These are phyloP conservation scores for Boletus rubroflammeus DNA, from an alignment of 768 basidiomycete species.

Conservation along the genomic window DNA sequence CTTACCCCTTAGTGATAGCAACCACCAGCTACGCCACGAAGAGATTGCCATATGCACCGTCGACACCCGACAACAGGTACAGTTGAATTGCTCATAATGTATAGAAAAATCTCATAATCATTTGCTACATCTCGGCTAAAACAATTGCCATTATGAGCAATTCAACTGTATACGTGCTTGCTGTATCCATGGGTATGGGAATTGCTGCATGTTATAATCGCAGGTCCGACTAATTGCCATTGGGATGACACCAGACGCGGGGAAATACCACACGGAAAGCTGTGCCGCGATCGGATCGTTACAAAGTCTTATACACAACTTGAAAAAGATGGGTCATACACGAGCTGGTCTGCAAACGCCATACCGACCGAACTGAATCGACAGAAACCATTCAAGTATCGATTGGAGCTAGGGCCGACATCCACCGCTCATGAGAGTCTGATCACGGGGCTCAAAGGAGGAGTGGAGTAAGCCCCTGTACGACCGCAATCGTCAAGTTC, in stretches of 20 bases:
- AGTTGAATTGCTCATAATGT: too few species aligned
- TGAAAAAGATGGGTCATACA: background rate
- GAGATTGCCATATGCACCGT: too few species aligned
- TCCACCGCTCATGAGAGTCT: too few species aligned
- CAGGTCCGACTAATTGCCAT: background rate
- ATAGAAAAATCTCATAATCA: too few species aligned
- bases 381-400: too few species aligned
- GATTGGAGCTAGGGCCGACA: too few species aligned
- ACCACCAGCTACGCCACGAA: background rate
- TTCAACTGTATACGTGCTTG: background rate
- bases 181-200: background rate
- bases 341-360: background rate
- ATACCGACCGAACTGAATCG: too few species aligned
- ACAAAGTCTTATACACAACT: background rate
- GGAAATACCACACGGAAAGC: background rate
- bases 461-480: background rate
- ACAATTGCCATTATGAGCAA: too few species aligned
- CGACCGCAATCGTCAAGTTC: background rate
- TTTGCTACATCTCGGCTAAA: too few species aligned
- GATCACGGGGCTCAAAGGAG: background rate
- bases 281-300: background rate
- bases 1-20: background rate
- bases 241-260: background rate
- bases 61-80: background rate
- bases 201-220: background rate